Base-by-base conservation (phyloP, 768 basidiomycete species). In the Inosperma sp. region DNA sequence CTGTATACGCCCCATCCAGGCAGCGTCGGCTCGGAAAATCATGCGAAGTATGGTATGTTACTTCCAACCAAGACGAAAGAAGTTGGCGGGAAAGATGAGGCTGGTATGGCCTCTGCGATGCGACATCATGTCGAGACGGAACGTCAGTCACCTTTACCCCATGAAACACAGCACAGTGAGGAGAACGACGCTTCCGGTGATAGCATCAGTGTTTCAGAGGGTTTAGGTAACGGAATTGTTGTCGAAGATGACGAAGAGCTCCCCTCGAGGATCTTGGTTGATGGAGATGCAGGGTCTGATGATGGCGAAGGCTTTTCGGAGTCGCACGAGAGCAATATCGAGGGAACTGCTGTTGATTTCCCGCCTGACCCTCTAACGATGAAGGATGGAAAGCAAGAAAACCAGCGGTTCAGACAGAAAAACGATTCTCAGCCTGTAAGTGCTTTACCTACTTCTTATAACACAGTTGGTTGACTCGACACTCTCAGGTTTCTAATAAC, bases 171-270 rank as follows among this genome's bases (percentile, higher is more conserved):
- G 12, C 48, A 44, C 8, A 54, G 48, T 23, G 56, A 46, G 31
- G 50, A 42, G 3, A 37, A 39, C 14, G 53, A 35, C 23, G 29
- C 13, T 37, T 50, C 45, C 13, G 48, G 26, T 22, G 53, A 51
- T 10, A 52, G 46, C 9, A 56, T 42, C 25, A n/a, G n/a, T n/a
- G 4, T 27, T 5, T 31, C 35, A 17, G 33, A n/a, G 12, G 65
- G 57, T 41, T 54, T 55, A 43, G 70, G 58, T 36, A 62, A 61
- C 34, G 59, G 69, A 16, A 73, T 79, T 45, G 72, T 77, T 1
- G 65, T 77, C 6, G 75, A 76, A 17, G 77, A 79, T 41, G 73
- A 75, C 10, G 75, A 78, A 48, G 69, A 73, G 48, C 56, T 66
- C 41, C 63, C 65, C 22, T 64, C 64, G 7, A 55, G 57, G 48